Evolutionary conservation across 257 asterid genomes (phyloP).

Genomic region (Solanum virginianum): DNA sequence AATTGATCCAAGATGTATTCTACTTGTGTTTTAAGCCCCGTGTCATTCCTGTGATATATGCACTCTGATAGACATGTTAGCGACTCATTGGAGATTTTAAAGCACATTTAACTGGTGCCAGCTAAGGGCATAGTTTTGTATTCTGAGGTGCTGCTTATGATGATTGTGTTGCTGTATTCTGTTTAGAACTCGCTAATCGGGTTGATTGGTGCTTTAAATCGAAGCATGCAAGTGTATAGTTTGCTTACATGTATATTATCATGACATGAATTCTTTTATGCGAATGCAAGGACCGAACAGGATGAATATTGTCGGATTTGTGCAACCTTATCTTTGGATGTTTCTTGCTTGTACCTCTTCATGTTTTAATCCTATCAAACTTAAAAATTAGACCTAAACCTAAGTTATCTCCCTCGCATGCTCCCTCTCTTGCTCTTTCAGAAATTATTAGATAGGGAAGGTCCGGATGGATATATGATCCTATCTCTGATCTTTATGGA

Average conservation of each 20-base stretch:
- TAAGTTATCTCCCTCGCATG: background rate
- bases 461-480: background rate
- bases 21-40: background rate
- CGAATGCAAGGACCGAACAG: background rate
- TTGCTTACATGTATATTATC: background rate
- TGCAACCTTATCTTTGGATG: background rate
- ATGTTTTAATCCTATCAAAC: background rate
- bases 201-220: background rate
- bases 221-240: background rate
- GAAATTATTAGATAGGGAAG: background rate
- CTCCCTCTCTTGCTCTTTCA: background rate
- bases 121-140: background rate
- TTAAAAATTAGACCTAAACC: background rate
- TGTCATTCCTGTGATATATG: background rate
- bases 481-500: background rate
- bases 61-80: background rate
- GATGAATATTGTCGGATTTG: background rate
- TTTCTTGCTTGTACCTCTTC: background rate
- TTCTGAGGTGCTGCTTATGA: background rate
- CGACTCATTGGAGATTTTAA: background rate
- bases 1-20: background rate
- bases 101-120: background rate
- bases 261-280: background rate
- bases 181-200: background rate
- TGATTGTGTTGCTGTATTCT: background rate